Evolutionary conservation across 2,329 filamentous ascomycete species (phyloP).

Genomic region (Diaporthe sp.): DNA sequence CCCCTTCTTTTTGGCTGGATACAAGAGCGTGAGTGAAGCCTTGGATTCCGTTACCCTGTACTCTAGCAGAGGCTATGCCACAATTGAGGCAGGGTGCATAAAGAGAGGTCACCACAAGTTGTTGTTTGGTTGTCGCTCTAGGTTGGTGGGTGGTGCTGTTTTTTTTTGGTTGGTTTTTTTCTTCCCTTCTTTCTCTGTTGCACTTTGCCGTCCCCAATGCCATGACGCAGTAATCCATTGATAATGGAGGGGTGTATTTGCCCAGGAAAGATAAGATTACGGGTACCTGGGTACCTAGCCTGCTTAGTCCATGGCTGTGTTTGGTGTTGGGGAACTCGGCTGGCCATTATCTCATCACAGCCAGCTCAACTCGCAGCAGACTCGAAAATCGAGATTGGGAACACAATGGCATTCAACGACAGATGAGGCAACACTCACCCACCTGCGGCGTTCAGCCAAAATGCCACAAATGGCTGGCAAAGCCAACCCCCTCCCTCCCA

Average conservation of each 20-base stretch:
- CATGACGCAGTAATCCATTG: constrained; percentile 4
- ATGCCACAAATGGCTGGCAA: not conserved
- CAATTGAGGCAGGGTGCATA: not conserved
- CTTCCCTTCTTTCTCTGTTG: too few species aligned
- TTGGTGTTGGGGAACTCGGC: not conserved
- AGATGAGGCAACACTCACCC: not conserved
- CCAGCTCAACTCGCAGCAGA: not conserved
- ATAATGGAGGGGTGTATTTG: not conserved
- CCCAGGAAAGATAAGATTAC: constrained; percentile 1
- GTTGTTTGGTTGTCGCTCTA: not conserved
- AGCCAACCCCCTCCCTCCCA: not conserved
- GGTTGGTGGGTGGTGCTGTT: not conserved
- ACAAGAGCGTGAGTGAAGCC: not conserved
- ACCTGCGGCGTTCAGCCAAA: not conserved
- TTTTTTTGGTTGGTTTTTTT: too few species aligned
- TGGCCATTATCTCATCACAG: not conserved
- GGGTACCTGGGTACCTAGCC: not conserved
- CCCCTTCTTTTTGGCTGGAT: not conserved
- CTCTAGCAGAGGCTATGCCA: not conserved
- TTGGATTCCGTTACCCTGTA: not conserved
- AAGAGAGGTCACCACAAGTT: not conserved
- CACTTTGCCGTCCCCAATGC: not conserved
- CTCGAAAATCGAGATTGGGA: not conserved
- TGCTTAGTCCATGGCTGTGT: not conserved
- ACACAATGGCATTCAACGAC: not conserved